Base-by-base conservation (phyloP, 148 eudicot genomes). In the Camellia japonica region DNA sequence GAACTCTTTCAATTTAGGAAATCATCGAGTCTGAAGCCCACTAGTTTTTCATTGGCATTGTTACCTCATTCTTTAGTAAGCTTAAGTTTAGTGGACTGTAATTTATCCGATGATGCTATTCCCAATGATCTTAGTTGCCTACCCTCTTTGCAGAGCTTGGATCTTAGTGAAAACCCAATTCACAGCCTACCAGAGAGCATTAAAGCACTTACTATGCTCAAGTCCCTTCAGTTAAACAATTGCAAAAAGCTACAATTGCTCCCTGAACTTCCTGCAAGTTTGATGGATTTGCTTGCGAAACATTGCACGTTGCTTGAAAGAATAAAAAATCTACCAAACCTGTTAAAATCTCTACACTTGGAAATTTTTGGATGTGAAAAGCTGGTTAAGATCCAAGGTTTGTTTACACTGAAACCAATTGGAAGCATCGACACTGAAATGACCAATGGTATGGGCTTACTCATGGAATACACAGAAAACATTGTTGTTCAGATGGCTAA, bases 231-330 rank as follows among this genome's bases (percentile, higher is more conserved):
- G 11, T 43, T 78, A 42, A 54, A 68, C 4, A 4, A 4, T 0
- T 78, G 80, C 80, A 68, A 10, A 5, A 55, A 67, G 7, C 67
- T 78, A 38, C 75, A 54, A n/a, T 68, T 66, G n/a, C 54, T 78
- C 55, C 80, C 80, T 2, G 74, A 78, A 38, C 80, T 78, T 56
- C 80, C 80, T 18, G 13, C 20, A 10, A 78, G 41, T 42, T 78
- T 42, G 43, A 3, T 43, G 19, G 16, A 2, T 49, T 30, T 78
- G 9, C 54, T 55, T 55, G 41, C 60, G 12, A 2, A 7, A 19
- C 5, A 77, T n/a, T 77, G 71, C 61, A 68, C 20, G 41, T 56
- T 46, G 7, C 5, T 78, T 54, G 7, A 16, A 56, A 38, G 52
- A 54, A 55, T 78, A 41, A 41, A 14, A 55, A 66, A 51, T 30